Evolutionary conservation across 768 basidiomycete genomes (phyloP).

Genomic region (Coprinopsis sp.): DNA sequence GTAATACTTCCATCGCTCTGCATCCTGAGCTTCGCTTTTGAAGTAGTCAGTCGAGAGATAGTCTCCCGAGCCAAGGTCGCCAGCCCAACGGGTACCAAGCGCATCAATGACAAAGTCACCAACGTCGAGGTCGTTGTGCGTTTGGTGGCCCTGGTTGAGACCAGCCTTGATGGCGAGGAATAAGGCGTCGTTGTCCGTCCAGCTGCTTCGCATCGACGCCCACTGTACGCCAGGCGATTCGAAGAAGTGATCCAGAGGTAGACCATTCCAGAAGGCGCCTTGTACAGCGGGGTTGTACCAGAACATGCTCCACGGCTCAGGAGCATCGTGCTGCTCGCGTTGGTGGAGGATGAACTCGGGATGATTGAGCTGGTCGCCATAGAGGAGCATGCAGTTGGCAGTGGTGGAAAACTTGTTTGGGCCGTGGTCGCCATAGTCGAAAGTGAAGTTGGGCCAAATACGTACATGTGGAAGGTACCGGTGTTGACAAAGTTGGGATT

Average conservation of each 20-base stretch:
- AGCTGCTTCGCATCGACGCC: constrained; percentile 87
- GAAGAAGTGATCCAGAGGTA: constrained; percentile 82
- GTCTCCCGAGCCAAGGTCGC: constrained; percentile 87
- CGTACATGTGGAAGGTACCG: constrained; percentile 87
- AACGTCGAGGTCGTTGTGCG: constrained; percentile 90
- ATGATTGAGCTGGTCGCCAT: constrained; percentile 60
- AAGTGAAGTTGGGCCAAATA: constrained; percentile 80
- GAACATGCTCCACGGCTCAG: constrained; percentile 83
- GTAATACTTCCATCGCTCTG: constrained; percentile 86
- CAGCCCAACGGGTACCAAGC: constrained; percentile 89
- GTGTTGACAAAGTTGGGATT: constrained; percentile 74
- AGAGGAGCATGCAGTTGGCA: constrained; percentile 83
- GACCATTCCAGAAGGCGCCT: constrained; percentile 91
- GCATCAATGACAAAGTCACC: constrained; percentile 97
- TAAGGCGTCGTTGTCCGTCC: constrained; percentile 81
- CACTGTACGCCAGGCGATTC: constrained; percentile 69
- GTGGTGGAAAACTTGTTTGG: constrained; percentile 95
- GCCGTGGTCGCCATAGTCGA: constrained; percentile 81
- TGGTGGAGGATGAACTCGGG: constrained; percentile 85
- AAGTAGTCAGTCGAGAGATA: constrained; percentile 79
- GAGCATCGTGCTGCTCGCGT: constrained; percentile 79
- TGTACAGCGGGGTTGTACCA: constrained; percentile 85
- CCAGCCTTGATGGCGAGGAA: constrained; percentile 92
- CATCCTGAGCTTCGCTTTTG: constrained; percentile 59
- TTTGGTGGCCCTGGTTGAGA: constrained; percentile 75